Base-by-base conservation (phyloP, 192 early-diverging fungal species). In the Umbelopsis sp. region DNA sequence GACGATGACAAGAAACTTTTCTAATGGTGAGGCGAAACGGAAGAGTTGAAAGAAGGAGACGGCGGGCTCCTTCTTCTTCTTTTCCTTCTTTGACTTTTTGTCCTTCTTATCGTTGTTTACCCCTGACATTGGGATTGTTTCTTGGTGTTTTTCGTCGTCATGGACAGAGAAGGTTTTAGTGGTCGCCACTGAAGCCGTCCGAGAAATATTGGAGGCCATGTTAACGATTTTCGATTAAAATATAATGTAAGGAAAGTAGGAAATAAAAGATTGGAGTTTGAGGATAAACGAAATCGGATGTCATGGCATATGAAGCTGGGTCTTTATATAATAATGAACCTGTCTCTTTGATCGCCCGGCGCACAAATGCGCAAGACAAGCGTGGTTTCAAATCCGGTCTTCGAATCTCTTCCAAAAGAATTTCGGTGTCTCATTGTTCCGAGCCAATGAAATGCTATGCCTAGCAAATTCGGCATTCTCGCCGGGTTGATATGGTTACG, bases 41-140 rank as follows among this genome's bases (percentile, higher is more conserved):
- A 87, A 94, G 16, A 96, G 80, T 76, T 88, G 71, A 16, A 83
- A 25, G 53, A 90, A 79, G 12, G 87, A 73, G 5, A 93, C 82
- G 26, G 80, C 52, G 4, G 86, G 84, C 31, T 79, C 62, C 62
- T 82, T 83, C 21, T 83, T 71, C 47, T 84, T 84, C 45, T 50
- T 32, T 51, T 69, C 53, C 32, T 75, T 65, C 22, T 74, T 74
- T 11, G 56, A 53, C 26, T 53, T 53, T 24, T 24, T 53, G 52
- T 53, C 56, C 3, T 62, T 26, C 10, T 62, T 32, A 32, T 22
- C 25, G 31, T 62, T 31, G 12, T 14, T 62, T 17, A 62, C 31
- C 17, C 56, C 56, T 12, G 26, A 34, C 7, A 62, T 26, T 14
- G 56, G 56, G 17, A 62, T 22, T 0, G 32, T 34, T 34, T 62